Conservation (phyloP, 1,284 basidiomycete species). For the Apiotrichum laibachii region DNA sequence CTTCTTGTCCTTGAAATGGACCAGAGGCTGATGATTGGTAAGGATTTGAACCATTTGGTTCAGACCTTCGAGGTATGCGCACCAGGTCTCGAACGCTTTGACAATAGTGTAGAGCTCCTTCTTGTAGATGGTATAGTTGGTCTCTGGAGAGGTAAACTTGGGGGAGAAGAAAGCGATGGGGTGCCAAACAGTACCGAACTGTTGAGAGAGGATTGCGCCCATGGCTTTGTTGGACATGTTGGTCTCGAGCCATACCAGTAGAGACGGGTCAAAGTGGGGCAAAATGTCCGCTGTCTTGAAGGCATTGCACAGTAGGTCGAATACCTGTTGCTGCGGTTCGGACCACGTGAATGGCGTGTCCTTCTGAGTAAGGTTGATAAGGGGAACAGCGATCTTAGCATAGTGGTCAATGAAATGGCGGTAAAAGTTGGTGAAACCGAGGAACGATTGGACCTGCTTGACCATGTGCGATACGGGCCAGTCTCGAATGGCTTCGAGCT, state of each 20-base stretch:
- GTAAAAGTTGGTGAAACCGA: constrained; percentile 54
- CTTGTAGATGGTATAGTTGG: constrained; percentile 57
- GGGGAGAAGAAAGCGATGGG: constrained; percentile 50
- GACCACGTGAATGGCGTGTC: constrained; percentile 32
- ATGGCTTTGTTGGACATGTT: constrained; percentile 43
- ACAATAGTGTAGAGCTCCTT: constrained; percentile 57
- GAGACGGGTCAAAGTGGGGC: constrained; percentile 44
- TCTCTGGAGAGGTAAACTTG: constrained; percentile 44
- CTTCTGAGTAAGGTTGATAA: constrained; percentile 30
- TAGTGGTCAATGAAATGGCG: constrained; percentile 51
- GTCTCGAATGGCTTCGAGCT: constrained; percentile 48
- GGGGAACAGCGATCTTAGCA: constrained; percentile 39
- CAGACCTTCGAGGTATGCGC: constrained; percentile 48
- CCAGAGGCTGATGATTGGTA: constrained; percentile 56
- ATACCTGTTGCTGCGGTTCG: constrained; percentile 43
- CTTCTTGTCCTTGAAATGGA: constrained; percentile 50
- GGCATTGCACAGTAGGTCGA: constrained; percentile 47
- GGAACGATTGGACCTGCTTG: constrained; percentile 48
- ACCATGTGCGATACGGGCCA: constrained; percentile 52
- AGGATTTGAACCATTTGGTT: constrained; percentile 39
- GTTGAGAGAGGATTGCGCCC: constrained; percentile 40
- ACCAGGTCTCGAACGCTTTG: constrained; percentile 49
- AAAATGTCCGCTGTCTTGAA: constrained; percentile 51
- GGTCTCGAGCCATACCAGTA: constrained; percentile 39
- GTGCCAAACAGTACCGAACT: constrained; percentile 35